Conservation (phyloP, 495 filamentous ascomycete genomes). For the Aspergillus cristatus region DNA sequence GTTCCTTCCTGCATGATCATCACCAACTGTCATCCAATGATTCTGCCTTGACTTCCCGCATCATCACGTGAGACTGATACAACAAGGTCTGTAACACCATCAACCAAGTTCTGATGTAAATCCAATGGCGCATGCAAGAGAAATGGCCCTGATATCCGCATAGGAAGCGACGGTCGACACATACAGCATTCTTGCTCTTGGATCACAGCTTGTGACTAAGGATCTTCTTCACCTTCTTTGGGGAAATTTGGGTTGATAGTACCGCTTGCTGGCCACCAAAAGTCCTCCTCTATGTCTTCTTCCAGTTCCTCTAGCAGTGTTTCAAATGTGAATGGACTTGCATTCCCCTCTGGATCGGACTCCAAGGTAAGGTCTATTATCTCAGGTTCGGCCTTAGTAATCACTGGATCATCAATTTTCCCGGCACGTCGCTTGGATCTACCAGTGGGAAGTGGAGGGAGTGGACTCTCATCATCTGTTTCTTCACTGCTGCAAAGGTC, state of each 20-base stretch:
- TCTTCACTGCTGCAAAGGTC: slow-evolving; percentile 16
- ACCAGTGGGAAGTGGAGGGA: not conserved
- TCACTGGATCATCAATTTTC: slow-evolving; percentile 1
- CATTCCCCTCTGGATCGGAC: slow-evolving; percentile 9
- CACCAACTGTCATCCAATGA: no score
- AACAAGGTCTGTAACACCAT: no score
- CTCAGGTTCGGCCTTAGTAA: slow-evolving; percentile 7
- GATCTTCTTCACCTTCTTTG: slow-evolving; percentile 1
- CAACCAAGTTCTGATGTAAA: no score
- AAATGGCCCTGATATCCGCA: no score
- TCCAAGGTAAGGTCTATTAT: slow-evolving; percentile 28
- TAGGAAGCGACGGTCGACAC: no score
- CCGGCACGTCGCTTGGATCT: slow-evolving; percentile 5
- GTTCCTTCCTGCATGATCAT: no score
- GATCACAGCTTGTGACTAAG: no score
- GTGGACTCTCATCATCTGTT: not conserved
- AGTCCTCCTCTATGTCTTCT: slow-evolving; percentile 29
- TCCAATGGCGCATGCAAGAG: no score
- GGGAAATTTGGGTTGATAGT: slow-evolving; percentile 24
- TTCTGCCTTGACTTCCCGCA: no score
- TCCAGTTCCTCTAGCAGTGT: slow-evolving; percentile 1
- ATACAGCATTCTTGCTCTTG: no score
- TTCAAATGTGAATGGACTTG: not conserved
- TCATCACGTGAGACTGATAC: no score
- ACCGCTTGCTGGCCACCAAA: slow-evolving; percentile 37